phyloP scores from a whole-genome alignment of 352 stramenopile genomes.

The Phytopythium aichiense region DNA sequence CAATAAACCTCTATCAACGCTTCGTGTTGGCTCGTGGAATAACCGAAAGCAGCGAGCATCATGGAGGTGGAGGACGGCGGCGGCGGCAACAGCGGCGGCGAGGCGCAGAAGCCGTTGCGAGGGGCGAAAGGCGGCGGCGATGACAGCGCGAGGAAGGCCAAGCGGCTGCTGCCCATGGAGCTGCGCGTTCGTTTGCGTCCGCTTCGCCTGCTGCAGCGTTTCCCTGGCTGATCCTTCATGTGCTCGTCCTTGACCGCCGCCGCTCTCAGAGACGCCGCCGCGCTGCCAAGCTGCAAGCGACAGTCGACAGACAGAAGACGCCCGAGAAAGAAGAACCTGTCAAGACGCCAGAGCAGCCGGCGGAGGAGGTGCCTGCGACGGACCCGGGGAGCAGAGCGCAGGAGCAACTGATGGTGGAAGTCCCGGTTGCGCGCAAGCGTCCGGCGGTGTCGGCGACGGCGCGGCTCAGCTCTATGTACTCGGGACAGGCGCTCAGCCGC shows the following conservation, averaged over 20 bases:
- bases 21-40: background rate
- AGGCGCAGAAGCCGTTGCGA: background rate
- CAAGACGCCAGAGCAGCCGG: background rate
- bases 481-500: slow-evolving; percentile 14
- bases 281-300: slow-evolving; percentile 46
- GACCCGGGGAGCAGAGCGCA: background rate
- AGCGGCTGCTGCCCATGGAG: slow-evolving; percentile 68
- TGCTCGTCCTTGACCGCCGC: background rate
- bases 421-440: slow-evolving; percentile 1
- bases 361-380: background rate
- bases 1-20: background rate
- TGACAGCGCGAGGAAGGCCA: slow-evolving; percentile 28
- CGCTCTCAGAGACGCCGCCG: slow-evolving; percentile 48
- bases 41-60: background rate
- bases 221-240: slow-evolving; percentile 1
- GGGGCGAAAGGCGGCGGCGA: background rate
- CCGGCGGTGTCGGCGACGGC: slow-evolving; percentile 8
- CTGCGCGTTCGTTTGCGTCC: slow-evolving; percentile 37
- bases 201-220: slow-evolving; percentile 2
- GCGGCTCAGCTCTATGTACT: slow-evolving; percentile 37
- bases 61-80: background rate
- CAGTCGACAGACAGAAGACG: background rate
- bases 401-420: background rate
- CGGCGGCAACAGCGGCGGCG: background rate
- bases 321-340: background rate